Evolutionary conservation across 305 asterid genomes (phyloP).

Genomic region (Fraxinus baroniana): DNA sequence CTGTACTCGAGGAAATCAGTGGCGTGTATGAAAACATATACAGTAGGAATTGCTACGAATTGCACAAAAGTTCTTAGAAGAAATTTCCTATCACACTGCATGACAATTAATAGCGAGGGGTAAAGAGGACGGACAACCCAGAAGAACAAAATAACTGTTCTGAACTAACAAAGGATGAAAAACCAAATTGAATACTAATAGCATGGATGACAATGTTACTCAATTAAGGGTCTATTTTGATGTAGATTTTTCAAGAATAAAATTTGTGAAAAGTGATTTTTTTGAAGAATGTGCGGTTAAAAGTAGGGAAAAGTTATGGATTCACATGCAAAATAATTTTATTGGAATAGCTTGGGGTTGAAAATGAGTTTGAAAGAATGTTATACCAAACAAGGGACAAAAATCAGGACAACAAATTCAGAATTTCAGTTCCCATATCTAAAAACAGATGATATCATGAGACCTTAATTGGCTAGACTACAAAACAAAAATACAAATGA

Average conservation of each 20-base stretch:
- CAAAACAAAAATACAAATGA: not conserved
- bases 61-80: not conserved
- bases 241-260: not conserved
- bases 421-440: not conserved
- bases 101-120: not conserved
- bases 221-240: not conserved
- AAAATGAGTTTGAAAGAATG: not conserved
- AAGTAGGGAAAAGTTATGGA: not conserved
- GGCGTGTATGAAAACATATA: not conserved
- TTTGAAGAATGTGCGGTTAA: not conserved
- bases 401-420: not conserved
- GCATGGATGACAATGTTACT: not conserved
- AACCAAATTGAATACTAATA: constrained; percentile 5
- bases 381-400: not conserved
- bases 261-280: not conserved
- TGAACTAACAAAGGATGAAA: not conserved
- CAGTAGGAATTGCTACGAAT: not conserved
- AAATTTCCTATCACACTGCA: not conserved
- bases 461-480: not conserved
- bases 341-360: not conserved
- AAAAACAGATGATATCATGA: not conserved
- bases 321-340: not conserved
- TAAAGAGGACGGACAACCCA: not conserved
- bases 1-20: not conserved
- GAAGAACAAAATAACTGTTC: not conserved